Percentiles rank a stretch among this genome's conserved stretches.
These are phyloP conservation scores for Xanthoceras sorbifolium DNA, from an alignment of 345 rosid species.

Conservation along the genomic window DNA sequence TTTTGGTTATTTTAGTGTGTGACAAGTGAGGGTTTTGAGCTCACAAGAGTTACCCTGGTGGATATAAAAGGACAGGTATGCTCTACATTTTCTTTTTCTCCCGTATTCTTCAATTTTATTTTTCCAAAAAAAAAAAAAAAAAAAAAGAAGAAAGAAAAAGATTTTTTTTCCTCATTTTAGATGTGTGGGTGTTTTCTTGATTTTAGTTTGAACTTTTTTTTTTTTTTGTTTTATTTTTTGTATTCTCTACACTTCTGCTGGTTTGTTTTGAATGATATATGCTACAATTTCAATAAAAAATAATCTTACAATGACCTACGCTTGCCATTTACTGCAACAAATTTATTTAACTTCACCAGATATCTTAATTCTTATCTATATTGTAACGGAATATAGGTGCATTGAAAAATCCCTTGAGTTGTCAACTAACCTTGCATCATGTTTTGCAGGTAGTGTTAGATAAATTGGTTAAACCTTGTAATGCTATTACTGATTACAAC, in stretches of 20 bases:
- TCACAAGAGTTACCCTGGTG: constrained; percentile 84
- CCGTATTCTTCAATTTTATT: not conserved
- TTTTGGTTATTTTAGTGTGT: constrained; percentile 55
- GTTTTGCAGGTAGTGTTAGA: constrained; percentile 75
- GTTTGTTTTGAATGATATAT: not conserved
- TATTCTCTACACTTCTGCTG: not conserved
- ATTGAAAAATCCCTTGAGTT: not conserved
- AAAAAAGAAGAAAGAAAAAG: not conserved
- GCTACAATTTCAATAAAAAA: not conserved
- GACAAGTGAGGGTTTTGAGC: constrained; percentile 83
- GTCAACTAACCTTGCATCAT: constrained; percentile 11
- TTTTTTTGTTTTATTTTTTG: not conserved
- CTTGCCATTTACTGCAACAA: not conserved
- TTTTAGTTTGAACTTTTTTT: not conserved
- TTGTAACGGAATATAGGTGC: not conserved
- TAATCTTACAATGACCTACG: not conserved
- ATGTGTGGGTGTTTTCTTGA: not conserved
- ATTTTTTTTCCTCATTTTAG: not conserved
- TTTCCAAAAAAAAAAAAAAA: no score
- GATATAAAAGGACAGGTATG: constrained; percentile 83
- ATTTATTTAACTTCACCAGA: not conserved
- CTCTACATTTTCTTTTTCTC: not conserved
- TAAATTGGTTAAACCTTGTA: constrained; percentile 85
- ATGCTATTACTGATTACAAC: constrained; percentile 76
- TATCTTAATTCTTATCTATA: not conserved